Conservation (phyloP, 2,329 filamentous ascomycete genomes). For the Apiospora hydei region DNA sequence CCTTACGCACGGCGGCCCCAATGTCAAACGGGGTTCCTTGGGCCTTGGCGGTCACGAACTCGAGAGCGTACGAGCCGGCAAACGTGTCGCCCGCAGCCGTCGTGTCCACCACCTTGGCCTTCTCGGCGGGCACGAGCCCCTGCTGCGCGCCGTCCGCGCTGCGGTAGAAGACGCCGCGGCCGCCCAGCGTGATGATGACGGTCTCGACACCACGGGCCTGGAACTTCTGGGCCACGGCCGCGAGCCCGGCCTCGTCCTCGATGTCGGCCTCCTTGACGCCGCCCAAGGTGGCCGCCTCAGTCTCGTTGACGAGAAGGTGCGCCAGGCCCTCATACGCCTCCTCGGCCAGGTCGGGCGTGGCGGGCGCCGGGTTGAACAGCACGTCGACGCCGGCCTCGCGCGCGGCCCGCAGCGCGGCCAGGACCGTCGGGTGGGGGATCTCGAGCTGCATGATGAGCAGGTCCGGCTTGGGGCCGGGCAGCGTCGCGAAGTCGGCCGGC, state of each 20-base stretch:
- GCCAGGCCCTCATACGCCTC: slow-evolving; percentile 72
- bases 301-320: slow-evolving; percentile 90
- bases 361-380: slow-evolving; percentile 85
- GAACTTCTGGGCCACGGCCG: slow-evolving; percentile 65
- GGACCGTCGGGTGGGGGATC: slow-evolving; percentile 71
- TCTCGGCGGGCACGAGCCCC: slow-evolving; percentile 66
- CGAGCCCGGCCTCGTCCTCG: slow-evolving; percentile 53
- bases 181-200: slow-evolving; percentile 85
- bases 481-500: slow-evolving; percentile 44
- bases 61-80: slow-evolving; percentile 84
- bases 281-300: slow-evolving; percentile 79
- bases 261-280: slow-evolving; percentile 59
- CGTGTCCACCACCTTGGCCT: slow-evolving; percentile 84
- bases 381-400: slow-evolving; percentile 62
- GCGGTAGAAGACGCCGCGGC: slow-evolving; percentile 76
- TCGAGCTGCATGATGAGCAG: slow-evolving; percentile 82
- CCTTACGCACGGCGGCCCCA: slow-evolving; percentile 64
- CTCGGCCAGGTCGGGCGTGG: slow-evolving; percentile 67
- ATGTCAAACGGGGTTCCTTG: slow-evolving; percentile 54
- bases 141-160: slow-evolving; percentile 50
- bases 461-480: slow-evolving; percentile 55
- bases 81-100: slow-evolving; percentile 96
- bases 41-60: slow-evolving; percentile 61
- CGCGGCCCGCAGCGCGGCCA: slow-evolving; percentile 64
- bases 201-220: slow-evolving; percentile 73